A percentile compares a stretch with the other conserved stretches of the same genome.
These are phyloP conservation scores for Physaria fendleri DNA, from an alignment of 345 rosid species.

Conservation along the genomic window DNA sequence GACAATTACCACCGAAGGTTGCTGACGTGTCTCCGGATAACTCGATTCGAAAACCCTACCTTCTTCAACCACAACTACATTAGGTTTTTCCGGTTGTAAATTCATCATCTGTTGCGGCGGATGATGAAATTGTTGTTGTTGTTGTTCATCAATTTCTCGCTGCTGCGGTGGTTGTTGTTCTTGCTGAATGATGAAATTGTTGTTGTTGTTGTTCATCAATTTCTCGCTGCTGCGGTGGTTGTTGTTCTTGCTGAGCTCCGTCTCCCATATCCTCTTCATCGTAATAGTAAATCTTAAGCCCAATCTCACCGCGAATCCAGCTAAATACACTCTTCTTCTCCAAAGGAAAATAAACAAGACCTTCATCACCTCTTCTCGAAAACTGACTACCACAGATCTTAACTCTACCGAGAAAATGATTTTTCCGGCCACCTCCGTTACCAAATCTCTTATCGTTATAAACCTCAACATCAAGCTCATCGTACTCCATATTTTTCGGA, in stretches of 20 bases:
- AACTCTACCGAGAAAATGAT: constrained; percentile 84
- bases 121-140: constrained; percentile 1
- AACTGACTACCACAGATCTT: constrained; percentile 86
- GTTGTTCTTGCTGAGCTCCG: constrained; percentile 8
- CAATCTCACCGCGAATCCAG: constrained; percentile 90
- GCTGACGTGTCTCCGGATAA: constrained; percentile 29
- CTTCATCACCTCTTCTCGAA: constrained; percentile 62
- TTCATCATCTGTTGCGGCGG: constrained; percentile 33
- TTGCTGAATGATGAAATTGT: too few species aligned
- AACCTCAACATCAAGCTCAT: constrained; percentile 81
- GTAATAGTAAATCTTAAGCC: constrained; percentile 64
- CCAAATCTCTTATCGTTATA: constrained; percentile 68
- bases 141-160: constrained; percentile 9
- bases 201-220: not conserved
- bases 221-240: constrained; percentile 13
- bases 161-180: constrained; percentile 13
- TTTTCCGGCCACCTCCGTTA: constrained; percentile 75
- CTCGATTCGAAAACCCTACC: constrained; percentile 43
- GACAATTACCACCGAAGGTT: constrained; percentile 47
- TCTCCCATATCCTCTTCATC: constrained; percentile 55
- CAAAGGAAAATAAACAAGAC: constrained; percentile 60
- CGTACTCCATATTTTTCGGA: constrained; percentile 61
- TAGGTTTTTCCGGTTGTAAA: constrained; percentile 33
- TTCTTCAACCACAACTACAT: constrained; percentile 51
- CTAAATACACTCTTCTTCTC: constrained; percentile 94